Percentiles rank a stretch among this genome's conserved stretches.
Evolutionary conservation across 805 yeast genomes (phyloP).

Genomic region (Jamesozyma spencerorum): DNA sequence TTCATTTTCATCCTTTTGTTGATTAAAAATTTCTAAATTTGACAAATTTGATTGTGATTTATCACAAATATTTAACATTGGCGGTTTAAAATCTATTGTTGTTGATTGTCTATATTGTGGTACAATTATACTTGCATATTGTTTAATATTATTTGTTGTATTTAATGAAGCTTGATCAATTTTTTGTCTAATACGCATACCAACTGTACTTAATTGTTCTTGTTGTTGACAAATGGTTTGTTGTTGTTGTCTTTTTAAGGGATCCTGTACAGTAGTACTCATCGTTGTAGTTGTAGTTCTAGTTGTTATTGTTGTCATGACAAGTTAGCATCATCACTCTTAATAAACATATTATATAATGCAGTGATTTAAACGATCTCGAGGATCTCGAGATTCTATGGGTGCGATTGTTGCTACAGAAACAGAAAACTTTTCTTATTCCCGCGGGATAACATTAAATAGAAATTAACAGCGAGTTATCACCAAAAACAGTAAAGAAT

Average conservation of each 20-base stretch:
- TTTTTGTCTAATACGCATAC: conserved; percentile 64
- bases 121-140: conserved; percentile 18
- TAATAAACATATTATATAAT: too few species aligned
- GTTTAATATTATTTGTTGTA: conserved; percentile 8
- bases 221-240: conserved; percentile 22
- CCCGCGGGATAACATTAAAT: too few species aligned
- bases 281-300: too few species aligned
- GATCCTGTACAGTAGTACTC: neutral
- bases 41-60: conserved; percentile 21
- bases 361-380: too few species aligned
- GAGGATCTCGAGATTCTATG: too few species aligned
- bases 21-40: conserved; percentile 6
- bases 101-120: conserved; percentile 18
- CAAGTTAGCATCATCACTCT: too few species aligned
- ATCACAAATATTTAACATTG: too few species aligned
- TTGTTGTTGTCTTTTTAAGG: conserved; percentile 10
- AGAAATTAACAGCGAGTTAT: too few species aligned
- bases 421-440: too few species aligned
- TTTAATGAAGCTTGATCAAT: conserved; percentile 49
- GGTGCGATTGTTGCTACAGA: too few species aligned
- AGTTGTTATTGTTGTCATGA: too few species aligned
- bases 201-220: conserved; percentile 43
- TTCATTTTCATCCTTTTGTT: neutral
- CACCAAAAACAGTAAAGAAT: too few species aligned
- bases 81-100: conserved; percentile 12